Percentiles rank a stretch among this genome's conserved stretches.
These are phyloP conservation scores for Halteria grandinella DNA, from an alignment of 73 alveolate genomes.

Conservation along the genomic window DNA sequence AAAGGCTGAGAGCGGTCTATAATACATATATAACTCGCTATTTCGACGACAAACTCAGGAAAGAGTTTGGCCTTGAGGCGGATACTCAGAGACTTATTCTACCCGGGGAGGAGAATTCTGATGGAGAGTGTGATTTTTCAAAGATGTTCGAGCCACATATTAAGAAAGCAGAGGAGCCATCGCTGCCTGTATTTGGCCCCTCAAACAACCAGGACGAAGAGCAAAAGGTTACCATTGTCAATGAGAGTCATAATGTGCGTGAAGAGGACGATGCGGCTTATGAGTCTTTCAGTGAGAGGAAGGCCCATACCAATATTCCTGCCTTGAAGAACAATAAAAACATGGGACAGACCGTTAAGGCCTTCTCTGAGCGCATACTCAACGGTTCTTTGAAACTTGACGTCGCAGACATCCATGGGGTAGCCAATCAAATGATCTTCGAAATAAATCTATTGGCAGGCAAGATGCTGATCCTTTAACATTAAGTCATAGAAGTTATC, in stretches of 20 bases:
- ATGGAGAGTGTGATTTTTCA: too few relatives aligned
- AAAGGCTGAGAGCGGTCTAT: constrained; percentile 16
- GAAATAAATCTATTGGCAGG: constrained; percentile 47
- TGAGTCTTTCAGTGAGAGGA: constrained; percentile 47
- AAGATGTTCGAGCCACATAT: constrained; percentile 39
- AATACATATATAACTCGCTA: constrained; percentile 26
- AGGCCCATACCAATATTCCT: constrained; percentile 23
- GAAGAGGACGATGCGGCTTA: constrained; percentile 43
- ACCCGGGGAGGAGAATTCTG: constrained; percentile 56
- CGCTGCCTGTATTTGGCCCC: too few relatives aligned
- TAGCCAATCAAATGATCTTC: constrained; percentile 48
- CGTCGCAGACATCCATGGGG: constrained; percentile 13
- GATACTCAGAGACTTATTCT: constrained; percentile 19
- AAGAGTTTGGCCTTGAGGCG: constrained; percentile 12
- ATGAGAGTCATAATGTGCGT: constrained; percentile 16
- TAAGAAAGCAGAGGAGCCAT: too few relatives aligned
- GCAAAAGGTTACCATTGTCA: background rate
- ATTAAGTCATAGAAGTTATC: constrained; percentile 39
- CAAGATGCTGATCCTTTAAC: constrained; percentile 39
- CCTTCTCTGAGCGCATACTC: constrained; percentile 40
- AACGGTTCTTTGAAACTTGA: constrained; percentile 21
- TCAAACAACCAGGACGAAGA: too few relatives aligned
- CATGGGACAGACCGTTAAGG: constrained; percentile 30
- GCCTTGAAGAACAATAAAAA: constrained; percentile 36
- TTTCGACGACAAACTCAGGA: constrained; percentile 38